Conservation (phyloP, 208 protist genomes). For the Vickermania spadyakhi region DNA sequence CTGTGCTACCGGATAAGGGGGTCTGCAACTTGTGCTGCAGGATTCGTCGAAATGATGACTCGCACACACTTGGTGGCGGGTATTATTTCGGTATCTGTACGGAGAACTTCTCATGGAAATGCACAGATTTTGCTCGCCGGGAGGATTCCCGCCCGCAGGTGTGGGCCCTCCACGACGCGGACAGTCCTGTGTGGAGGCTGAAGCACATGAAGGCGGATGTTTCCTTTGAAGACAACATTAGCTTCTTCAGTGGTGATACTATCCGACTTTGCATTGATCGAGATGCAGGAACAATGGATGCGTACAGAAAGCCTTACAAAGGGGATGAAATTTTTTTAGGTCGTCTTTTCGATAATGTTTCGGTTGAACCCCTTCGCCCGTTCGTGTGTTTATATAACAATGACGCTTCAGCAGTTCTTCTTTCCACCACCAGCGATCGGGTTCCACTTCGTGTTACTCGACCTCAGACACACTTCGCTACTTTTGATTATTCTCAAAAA, state of each 20-base stretch:
- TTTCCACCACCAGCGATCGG: conserved; percentile 43
- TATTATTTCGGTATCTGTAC: conserved; percentile 87
- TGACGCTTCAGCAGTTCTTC: conserved; percentile 78
- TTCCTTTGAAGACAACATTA: conserved; percentile 70
- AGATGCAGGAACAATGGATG: conserved; percentile 61
- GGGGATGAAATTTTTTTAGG: conserved; percentile 68
- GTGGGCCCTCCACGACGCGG: conserved; percentile 88
- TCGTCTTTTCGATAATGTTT: conserved; percentile 77
- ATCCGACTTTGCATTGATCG: conserved; percentile 79
- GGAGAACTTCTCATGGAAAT: conserved; percentile 50
- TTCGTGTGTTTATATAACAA: conserved; percentile 89
- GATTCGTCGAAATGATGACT: conserved; percentile 68
- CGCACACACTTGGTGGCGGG: conserved; percentile 85
- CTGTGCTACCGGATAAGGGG: conserved; percentile 25
- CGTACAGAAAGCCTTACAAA: conserved; percentile 74
- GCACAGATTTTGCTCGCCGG: conserved; percentile 49
- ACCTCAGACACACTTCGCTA: conserved; percentile 61
- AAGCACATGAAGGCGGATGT: conserved; percentile 46
- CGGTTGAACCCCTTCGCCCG: conserved; percentile 51
- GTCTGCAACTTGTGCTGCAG: conserved; percentile 60
- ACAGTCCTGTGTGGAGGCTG: conserved; percentile 75
- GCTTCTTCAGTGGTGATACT: conserved; percentile 84
- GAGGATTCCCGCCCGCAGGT: conserved; percentile 28
- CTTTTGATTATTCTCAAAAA: conserved; percentile 26
- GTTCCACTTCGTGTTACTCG: conserved; percentile 51